Evolutionary conservation across 2,329 filamentous ascomycete genomes (phyloP), one percentile per base, ranked within the genome.

Genomic region (Scedosporium boydii): DNA sequence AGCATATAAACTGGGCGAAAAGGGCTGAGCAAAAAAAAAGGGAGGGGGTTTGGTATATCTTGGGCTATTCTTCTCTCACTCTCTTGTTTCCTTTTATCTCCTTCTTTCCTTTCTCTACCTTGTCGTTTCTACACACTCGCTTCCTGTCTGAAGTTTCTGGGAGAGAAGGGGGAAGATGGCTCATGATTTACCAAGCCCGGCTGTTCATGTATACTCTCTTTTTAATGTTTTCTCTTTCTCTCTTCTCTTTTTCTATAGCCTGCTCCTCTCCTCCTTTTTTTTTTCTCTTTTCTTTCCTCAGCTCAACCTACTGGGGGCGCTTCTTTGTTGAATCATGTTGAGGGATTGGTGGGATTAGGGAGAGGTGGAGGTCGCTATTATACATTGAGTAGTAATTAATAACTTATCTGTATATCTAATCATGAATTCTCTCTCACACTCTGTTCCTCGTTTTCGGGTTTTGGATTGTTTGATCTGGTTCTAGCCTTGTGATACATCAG

Each of bases 51-150:
- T 21, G 44, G 44, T 48, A 48, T 48, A 48, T 48, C 44, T 48
- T 48, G 16, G 16, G 44, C 44, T 48, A 18, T 48, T 27, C 23
- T 55, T 16, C 23, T 55, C 51, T 55, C 29, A 3, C 18, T 27
- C 23, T 55, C 51, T 23, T 55, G n/a, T 58, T 55, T 60, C 21
- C 46, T 63, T 48, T 46, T 38, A 27, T 62, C 58, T 60, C 46
- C 14, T 34, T 29, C 53, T 62, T 53, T 60, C 46, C 34, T 60
- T 60, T 63, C 55, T 64, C 51, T 59, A 60, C 6, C 61, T 34
- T 58, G 42, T 62, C 12, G 38, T 42, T 44, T 34, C 48, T 27
- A 34, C 60, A 41, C 51, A 26, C 23, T 55, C 51, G 51, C 51
- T 55, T 55, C 51, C 23, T 27, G 21, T 55, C 18, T 26, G 23